Evolutionary conservation across 2,329 filamentous ascomycete genomes (phyloP).

Genomic region (Penicillium sp.): DNA sequence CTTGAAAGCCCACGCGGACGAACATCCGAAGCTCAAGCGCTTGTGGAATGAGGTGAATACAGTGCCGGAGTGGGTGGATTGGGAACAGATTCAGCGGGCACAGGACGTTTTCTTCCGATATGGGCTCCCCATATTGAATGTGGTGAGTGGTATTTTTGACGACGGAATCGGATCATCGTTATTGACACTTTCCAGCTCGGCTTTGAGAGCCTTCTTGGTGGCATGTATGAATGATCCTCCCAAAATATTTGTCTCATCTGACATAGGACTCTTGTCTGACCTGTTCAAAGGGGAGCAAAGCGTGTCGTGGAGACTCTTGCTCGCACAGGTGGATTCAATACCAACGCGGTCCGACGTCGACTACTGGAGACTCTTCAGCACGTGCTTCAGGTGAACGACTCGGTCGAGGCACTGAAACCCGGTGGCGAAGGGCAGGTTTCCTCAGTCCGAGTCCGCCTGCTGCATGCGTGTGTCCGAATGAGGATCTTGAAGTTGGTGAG

Average conservation of each 20-base stretch:
- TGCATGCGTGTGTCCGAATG: conserved; percentile 62
- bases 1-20: conserved; percentile 52
- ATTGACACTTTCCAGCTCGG: conserved; percentile 16
- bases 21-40: conserved; percentile 50
- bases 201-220: conserved; percentile 28
- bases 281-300: conserved; percentile 51
- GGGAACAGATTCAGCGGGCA: conserved; percentile 66
- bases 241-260: background rate
- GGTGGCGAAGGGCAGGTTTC: conserved; percentile 61
- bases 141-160: conserved; percentile 18
- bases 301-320: conserved; percentile 68
- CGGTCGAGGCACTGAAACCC: conserved; percentile 59
- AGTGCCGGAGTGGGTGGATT: conserved; percentile 70
- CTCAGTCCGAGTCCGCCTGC: conserved; percentile 61
- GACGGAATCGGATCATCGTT: too few species aligned
- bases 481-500: conserved; percentile 57
- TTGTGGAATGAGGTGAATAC: conserved; percentile 64
- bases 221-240: conserved; percentile 18
- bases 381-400: conserved; percentile 63
- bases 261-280: background rate
- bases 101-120: conserved; percentile 76
- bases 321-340: conserved; percentile 67
- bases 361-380: conserved; percentile 70
- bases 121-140: conserved; percentile 60
- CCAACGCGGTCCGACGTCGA: conserved; percentile 59